Evolutionary conservation across 1,284 basidiomycete genomes (phyloP).

Genomic region (Neotropicomus parvogracilis): DNA sequence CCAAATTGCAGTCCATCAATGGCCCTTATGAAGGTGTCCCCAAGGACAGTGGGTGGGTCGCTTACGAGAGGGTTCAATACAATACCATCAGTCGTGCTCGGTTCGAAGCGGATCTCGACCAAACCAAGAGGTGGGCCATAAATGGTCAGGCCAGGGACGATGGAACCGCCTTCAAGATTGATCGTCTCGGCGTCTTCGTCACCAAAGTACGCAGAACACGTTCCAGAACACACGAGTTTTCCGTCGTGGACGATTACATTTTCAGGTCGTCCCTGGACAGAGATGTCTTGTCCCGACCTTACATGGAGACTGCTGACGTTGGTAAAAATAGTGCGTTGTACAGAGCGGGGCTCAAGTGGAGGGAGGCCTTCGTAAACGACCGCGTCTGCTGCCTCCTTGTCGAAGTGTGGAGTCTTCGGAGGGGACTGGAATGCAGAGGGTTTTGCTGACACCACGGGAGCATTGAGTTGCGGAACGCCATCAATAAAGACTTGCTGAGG

Average conservation of each 20-base stretch:
- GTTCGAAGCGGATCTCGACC: slow-evolving; percentile 63
- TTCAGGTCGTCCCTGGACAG: slow-evolving; percentile 24
- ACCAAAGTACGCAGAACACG: slow-evolving; percentile 21
- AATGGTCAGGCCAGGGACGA: slow-evolving; percentile 57
- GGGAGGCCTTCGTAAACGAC: slow-evolving; percentile 62
- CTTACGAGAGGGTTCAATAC: slow-evolving; percentile 49
- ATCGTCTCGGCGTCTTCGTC: slow-evolving; percentile 27
- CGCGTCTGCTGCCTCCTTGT: slow-evolving; percentile 50
- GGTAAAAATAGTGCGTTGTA: slow-evolving; percentile 13
- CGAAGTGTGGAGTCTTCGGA: slow-evolving; percentile 54
- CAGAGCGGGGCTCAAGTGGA: slow-evolving; percentile 44
- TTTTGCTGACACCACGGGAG: slow-evolving; percentile 35
- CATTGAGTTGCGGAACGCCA: slow-evolving; percentile 55
- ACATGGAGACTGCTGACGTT: slow-evolving; percentile 19
- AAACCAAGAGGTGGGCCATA: slow-evolving; percentile 61
- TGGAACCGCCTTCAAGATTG: slow-evolving; percentile 45
- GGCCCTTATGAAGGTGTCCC: slow-evolving; percentile 54
- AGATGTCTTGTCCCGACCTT: slow-evolving; percentile 8
- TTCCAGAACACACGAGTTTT: slow-evolving; percentile 40
- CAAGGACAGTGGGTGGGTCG: slow-evolving; percentile 43
- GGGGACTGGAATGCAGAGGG: slow-evolving; percentile 30
- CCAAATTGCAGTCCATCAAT: slow-evolving; percentile 70
- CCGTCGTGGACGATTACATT: slow-evolving; percentile 46
- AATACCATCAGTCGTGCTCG: slow-evolving; percentile 63
- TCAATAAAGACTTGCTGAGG: slow-evolving; percentile 68